Base-by-base conservation (phyloP, 192 early-diverging fungal genomes). In the Lobulomyces angularis region DNA sequence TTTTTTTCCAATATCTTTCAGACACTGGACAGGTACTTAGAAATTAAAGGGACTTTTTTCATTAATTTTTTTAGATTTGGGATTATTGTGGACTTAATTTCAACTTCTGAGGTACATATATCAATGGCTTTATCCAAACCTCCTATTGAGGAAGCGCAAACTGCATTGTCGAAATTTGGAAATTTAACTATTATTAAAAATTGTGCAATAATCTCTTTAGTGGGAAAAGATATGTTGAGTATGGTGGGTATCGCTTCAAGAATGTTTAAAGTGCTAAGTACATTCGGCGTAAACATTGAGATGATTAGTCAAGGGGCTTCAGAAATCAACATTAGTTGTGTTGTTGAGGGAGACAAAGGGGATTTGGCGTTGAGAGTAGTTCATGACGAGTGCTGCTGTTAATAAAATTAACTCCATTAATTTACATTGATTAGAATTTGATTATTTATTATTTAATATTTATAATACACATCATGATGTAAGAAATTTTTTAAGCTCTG, bases 261-360 rank as follows among this genome's bases (percentile, higher is more conserved):
- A 53, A 96, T 98, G 91, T 98, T 98, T 60, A 67, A 67, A 40
- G 87, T 83, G 2, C 62, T 98, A 27, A 86, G 88, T 11, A 79
- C 74, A 35, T 75, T 82, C 32, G 63, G 74, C 43, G 81, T 98
- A 49, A 98, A 98, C 54, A 94, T 98, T 55, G 94, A 98, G 62
- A 98, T 98, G 94, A 98, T 98, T 36, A 89, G 85, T 11, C 94
- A 98, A 63, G 94, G 94, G 27, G 88, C 94, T 2, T 85, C 81
- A 7, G 94, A 98, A 62, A 96, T 98, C 55, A 98, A 98, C 58
- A 98, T 98, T 48, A 86, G 83, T 16, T 98, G 94, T 47, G 90
- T 98, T 6, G 90, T 98, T 58, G 73, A 82, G 22, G 79, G 83
- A 41, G 38, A 58, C 42, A 70, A 69, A 31, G 77, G 88, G 1